Evolutionary conservation across 768 basidiomycete genomes (phyloP).

Genomic region (Lactarius hatsudake): DNA sequence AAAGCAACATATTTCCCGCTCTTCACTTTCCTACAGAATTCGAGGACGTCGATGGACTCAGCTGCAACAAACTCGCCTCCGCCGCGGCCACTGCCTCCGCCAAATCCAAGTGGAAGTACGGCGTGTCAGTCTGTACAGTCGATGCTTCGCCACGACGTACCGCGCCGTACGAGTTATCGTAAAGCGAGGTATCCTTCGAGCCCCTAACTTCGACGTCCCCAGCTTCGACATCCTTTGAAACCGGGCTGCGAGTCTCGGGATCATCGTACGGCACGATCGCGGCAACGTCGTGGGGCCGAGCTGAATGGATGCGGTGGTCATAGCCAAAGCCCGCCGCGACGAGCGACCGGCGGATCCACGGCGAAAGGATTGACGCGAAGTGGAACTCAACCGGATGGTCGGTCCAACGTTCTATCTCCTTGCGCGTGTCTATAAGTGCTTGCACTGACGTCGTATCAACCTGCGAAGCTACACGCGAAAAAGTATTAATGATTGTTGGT

Average conservation of each 20-base stretch:
- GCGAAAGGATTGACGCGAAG: constrained; percentile 87
- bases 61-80: constrained; percentile 26
- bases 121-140: constrained; percentile 55
- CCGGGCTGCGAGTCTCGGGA: constrained; percentile 36
- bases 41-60: neutral
- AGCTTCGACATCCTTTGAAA: constrained; percentile 25
- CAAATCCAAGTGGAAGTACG: constrained; percentile 82
- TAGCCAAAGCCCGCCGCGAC: constrained; percentile 89
- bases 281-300: constrained; percentile 61
- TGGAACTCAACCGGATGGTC: constrained; percentile 86
- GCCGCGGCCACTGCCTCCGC: constrained; percentile 34
- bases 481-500: constrained; percentile 2
- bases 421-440: constrained; percentile 84
- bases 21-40: neutral
- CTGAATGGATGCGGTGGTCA: constrained; percentile 43
- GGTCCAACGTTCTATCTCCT: constrained; percentile 85
- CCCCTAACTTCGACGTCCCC: constrained; percentile 3
- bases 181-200: neutral
- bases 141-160: constrained; percentile 20
- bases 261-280: constrained; percentile 66
- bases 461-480: constrained; percentile 56
- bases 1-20: neutral
- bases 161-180: constrained; percentile 19
- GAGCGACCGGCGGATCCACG: constrained; percentile 89
- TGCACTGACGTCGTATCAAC: constrained; percentile 93